Evolutionary conservation across 176 grass and related monocot genomes (phyloP).

Genomic region (Zea mays): DNA sequence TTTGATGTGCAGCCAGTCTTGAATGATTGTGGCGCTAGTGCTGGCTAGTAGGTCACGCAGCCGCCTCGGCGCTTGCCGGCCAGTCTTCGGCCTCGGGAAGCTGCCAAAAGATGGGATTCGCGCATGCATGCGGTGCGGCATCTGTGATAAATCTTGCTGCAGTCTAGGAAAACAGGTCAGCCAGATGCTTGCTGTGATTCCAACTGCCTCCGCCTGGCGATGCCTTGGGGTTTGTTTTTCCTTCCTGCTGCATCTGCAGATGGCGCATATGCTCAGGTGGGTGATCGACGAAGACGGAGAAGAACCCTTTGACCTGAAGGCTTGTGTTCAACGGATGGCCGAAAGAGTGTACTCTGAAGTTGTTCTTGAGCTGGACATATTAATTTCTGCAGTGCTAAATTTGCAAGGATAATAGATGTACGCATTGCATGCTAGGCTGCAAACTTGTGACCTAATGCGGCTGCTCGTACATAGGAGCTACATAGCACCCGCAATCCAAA

Average conservation of each 20-base stretch:
- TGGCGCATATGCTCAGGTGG: conserved; percentile 39
- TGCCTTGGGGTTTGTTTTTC: conserved; percentile 27
- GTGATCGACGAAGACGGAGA: conserved; percentile 5
- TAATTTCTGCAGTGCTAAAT: too few relatives aligned
- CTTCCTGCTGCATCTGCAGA: conserved; percentile 27
- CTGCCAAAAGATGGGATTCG: conserved; percentile 8
- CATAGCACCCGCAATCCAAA: not conserved
- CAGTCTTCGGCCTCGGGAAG: conserved; percentile 19
- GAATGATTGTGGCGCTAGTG: conserved; percentile 25
- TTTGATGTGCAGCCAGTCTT: conserved; percentile 22
- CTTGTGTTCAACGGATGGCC: not conserved
- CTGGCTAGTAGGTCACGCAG: conserved; percentile 7
- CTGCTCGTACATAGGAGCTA: not conserved
- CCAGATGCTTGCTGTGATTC: conserved; percentile 35
- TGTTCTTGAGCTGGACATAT: too few relatives aligned
- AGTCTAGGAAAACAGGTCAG: conserved; percentile 27
- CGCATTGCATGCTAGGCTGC: too few relatives aligned
- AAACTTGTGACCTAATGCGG: too few relatives aligned
- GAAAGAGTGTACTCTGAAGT: not conserved
- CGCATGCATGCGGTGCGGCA: conserved; percentile 10
- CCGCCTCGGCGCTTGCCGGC: not conserved
- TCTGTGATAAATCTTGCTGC: conserved; percentile 36
- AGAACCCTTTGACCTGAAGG: conserved; percentile 25
- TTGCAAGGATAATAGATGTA: too few relatives aligned
- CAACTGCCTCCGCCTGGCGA: conserved; percentile 33